These are phyloP conservation scores for Mucor piriformis DNA, from an alignment of 371 early-diverging fungal species.

Conservation along the genomic window DNA sequence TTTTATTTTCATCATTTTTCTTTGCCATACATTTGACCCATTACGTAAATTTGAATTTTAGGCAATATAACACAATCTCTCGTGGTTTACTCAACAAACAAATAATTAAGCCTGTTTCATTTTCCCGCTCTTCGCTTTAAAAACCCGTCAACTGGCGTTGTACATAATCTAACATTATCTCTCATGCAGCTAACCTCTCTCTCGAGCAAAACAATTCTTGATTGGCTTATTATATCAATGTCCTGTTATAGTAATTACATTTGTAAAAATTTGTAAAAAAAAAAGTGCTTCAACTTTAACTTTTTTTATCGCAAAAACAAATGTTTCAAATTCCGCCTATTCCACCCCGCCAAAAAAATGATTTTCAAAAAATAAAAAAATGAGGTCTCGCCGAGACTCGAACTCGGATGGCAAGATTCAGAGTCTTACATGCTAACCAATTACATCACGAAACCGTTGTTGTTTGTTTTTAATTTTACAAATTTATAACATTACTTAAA, in stretches of 20 bases:
- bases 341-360: neutral
- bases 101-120: no score
- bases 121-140: no score
- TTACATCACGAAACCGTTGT: conserved; percentile 43
- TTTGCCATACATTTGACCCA: no score
- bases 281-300: no score
- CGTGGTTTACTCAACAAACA: no score
- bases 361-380: neutral
- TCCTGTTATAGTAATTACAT: no score
- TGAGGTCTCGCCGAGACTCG: conserved; percentile 47
- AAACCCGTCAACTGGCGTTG: no score
- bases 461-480: neutral
- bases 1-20: no score
- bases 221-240: neutral
- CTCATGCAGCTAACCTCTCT: neutral
- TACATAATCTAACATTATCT: neutral
- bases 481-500: neutral
- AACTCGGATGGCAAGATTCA: conserved; percentile 51
- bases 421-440: conserved; percentile 50
- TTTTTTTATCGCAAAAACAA: neutral
- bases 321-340: neutral
- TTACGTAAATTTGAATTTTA: no score
- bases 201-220: neutral
- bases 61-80: no score
- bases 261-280: no score